Percentiles rank a stretch among this genome's conserved stretches.
These are phyloP conservation scores for Candida caryicola DNA, from an alignment of 805 yeast genomes.

Conservation along the genomic window DNA sequence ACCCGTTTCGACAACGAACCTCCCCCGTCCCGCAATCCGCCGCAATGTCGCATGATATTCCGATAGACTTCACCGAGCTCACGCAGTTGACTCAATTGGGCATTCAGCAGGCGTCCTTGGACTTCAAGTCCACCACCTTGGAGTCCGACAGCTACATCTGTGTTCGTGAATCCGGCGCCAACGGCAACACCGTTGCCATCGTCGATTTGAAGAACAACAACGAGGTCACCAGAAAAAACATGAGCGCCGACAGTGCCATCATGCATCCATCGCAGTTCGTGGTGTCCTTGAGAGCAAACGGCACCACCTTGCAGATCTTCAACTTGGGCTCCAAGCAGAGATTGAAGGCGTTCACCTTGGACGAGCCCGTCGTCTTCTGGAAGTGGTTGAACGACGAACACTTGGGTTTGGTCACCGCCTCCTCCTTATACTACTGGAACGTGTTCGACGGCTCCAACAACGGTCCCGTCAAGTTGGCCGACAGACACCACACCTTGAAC, in stretches of 20 bases:
- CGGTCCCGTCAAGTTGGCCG: slow-evolving; percentile 79
- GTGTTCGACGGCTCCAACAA: slow-evolving; percentile 73
- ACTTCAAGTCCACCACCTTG: slow-evolving; percentile 89
- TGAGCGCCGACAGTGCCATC: slow-evolving; percentile 97
- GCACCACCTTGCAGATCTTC: slow-evolving; percentile 93
- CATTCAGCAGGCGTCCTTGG: slow-evolving; percentile 78
- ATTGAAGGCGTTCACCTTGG: slow-evolving; percentile 79
- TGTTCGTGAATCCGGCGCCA: slow-evolving; percentile 60
- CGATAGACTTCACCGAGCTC: slow-evolving; percentile 95
- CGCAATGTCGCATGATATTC: slow-evolving; percentile 62
- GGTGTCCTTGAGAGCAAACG: slow-evolving; percentile 92
- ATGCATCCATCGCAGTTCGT: slow-evolving; percentile 90
- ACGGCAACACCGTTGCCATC: slow-evolving; percentile 88
- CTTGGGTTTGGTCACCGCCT: slow-evolving; percentile 82
- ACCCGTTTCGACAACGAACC: too few relatives aligned
- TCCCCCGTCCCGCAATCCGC: too few relatives aligned
- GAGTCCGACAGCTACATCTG: slow-evolving; percentile 92
- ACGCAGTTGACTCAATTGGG: slow-evolving; percentile 85
- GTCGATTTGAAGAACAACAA: slow-evolving; percentile 79
- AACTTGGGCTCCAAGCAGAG: slow-evolving; percentile 84
- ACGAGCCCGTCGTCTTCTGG: slow-evolving; percentile 93
- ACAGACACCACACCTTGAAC: slow-evolving; percentile 75
- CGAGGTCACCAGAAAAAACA: slow-evolving; percentile 80
- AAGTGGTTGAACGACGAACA: slow-evolving; percentile 76
- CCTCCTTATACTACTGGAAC: slow-evolving; percentile 75